Evolutionary conservation across 2,329 filamentous ascomycete species (phyloP).

Genomic region (Capronia epimyces): DNA sequence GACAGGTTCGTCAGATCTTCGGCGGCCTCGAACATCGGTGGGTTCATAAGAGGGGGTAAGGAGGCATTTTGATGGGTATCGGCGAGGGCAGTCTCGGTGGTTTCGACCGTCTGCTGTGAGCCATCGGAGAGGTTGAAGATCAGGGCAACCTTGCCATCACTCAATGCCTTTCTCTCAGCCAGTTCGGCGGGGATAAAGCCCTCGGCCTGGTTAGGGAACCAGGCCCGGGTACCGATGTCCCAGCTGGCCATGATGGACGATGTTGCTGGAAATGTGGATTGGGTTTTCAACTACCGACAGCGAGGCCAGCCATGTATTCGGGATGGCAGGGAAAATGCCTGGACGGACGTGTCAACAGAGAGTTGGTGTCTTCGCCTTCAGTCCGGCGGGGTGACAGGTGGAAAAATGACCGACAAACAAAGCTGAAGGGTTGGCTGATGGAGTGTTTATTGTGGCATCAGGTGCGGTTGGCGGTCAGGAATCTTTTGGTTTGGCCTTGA

Average conservation of each 20-base stretch:
- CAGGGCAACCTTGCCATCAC: slow-evolving; percentile 65
- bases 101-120: slow-evolving; percentile 70
- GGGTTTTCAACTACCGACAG: slow-evolving; percentile 19
- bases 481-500: slow-evolving; percentile 11
- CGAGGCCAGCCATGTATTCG: slow-evolving; percentile 23
- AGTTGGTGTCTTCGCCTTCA: slow-evolving; percentile 1
- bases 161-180: slow-evolving; percentile 73
- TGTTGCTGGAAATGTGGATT: slow-evolving; percentile 41
- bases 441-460: slow-evolving; percentile 4
- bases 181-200: slow-evolving; percentile 98
- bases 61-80: slow-evolving; percentile 61
- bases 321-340: slow-evolving; percentile 11
- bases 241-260: slow-evolving; percentile 75
- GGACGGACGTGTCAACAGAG: slow-evolving; percentile 21
- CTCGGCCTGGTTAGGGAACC: slow-evolving; percentile 93
- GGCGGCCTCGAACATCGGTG: slow-evolving; percentile 94
- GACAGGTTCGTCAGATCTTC: slow-evolving; percentile 97
- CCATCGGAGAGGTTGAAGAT: slow-evolving; percentile 88
- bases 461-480: slow-evolving; percentile 17
- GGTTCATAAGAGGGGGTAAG: slow-evolving; percentile 94
- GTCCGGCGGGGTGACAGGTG: slow-evolving; percentile 1
- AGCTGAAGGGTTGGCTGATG: slow-evolving; percentile 13
- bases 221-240: slow-evolving; percentile 92
- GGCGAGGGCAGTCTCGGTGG: slow-evolving; percentile 69
- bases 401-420: slow-evolving; percentile 6